A percentile compares a stretch with the other conserved stretches of the same genome.
phyloP scores from a whole-genome alignment of 306 rosid species.

The Cucumis cinereus region DNA sequence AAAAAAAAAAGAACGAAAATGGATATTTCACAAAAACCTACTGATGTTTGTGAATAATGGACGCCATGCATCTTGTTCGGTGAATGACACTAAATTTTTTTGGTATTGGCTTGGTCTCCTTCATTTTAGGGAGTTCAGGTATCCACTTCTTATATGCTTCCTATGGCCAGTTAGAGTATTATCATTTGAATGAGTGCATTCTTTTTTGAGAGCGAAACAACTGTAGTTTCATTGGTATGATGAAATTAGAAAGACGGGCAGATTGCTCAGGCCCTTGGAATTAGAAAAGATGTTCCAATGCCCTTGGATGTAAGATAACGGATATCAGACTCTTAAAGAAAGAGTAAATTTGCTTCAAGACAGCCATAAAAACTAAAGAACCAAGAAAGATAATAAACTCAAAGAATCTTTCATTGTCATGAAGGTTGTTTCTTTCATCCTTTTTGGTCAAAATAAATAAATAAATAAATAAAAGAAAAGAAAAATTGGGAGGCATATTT shows the following conservation, averaged over 20 bases:
- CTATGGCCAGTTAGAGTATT: not conserved
- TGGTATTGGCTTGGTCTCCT: not conserved
- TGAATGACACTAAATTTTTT: not conserved
- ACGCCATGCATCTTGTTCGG: not conserved
- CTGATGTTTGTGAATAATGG: not conserved
- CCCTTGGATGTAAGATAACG: not conserved
- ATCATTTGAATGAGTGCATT: not conserved
- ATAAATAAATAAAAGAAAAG: too few species aligned
- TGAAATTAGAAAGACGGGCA: not conserved
- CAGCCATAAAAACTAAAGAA: not conserved
- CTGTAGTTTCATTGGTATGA: not conserved
- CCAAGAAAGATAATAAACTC: not conserved
- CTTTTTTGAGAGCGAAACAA: not conserved
- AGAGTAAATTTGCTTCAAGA: not conserved
- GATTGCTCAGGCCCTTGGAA: not conserved
- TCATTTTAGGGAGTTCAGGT: conserved; percentile 1
- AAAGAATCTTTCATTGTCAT: not conserved
- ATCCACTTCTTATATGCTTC: conserved; percentile 1
- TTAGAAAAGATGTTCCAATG: not conserved
- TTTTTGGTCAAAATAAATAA: not conserved
- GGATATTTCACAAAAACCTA: not conserved
- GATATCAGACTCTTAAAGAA: not conserved
- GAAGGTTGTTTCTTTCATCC: not conserved
- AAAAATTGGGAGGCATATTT: not conserved
- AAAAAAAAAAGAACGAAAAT: too few species aligned